phyloP scores from a whole-genome alignment of 352 stramenopile genomes.

The Aphanomyces astaci region DNA sequence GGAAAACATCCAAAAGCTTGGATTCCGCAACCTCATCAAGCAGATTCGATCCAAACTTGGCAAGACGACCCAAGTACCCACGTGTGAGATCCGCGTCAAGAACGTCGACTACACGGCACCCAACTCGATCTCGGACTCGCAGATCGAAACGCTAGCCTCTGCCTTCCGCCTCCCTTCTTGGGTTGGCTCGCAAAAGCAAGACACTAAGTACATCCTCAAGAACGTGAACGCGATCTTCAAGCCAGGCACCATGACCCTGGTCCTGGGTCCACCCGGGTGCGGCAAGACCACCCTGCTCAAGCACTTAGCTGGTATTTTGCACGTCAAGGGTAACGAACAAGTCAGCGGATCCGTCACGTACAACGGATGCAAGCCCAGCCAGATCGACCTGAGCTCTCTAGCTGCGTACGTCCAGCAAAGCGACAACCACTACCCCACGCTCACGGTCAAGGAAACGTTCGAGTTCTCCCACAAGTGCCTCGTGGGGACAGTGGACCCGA shows the following conservation, averaged over 20 bases:
- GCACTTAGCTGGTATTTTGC: background rate
- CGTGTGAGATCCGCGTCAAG: constrained; percentile 13
- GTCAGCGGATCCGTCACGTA: background rate
- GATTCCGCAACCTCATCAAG: constrained; percentile 21
- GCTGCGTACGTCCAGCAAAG: constrained; percentile 40
- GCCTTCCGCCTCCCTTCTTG: background rate
- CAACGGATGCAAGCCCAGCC: background rate
- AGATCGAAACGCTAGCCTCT: constrained; percentile 9
- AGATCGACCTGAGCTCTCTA: constrained; percentile 6
- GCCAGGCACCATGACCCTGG: constrained; percentile 5
- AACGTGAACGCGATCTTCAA: constrained; percentile 22
- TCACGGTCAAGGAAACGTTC: constrained; percentile 91
- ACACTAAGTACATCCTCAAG: constrained; percentile 18
- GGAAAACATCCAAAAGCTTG: constrained; percentile 22
- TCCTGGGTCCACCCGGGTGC: no score
- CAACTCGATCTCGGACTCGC: background rate
- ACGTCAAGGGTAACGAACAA: background rate
- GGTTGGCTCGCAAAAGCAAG: background rate
- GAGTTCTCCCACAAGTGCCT: constrained; percentile 85
- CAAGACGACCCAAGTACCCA: constrained; percentile 4
- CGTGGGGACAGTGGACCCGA: constrained; percentile 35
- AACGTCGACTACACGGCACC: constrained; percentile 17
- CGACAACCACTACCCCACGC: constrained; percentile 79
- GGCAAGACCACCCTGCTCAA: constrained; percentile 19
- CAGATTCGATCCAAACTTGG: constrained; percentile 14